Base-by-base conservation (phyloP, 371 early-diverging fungal genomes). In the Syncephalastrum sp. region DNA sequence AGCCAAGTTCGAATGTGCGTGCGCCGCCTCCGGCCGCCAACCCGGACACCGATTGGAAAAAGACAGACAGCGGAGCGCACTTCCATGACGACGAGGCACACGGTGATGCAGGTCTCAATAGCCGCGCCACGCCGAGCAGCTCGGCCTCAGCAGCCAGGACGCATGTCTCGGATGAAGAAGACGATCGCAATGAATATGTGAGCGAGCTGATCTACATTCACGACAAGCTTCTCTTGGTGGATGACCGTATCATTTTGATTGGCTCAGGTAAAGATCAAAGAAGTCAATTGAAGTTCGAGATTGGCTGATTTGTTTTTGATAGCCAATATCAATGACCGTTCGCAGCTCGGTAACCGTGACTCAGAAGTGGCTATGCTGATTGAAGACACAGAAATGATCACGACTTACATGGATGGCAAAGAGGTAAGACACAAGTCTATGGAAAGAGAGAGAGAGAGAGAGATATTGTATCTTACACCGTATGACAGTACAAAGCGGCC, bases 121-220 rank as follows among this genome's bases (percentile, higher is more conserved):
- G 47, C 47, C 14, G 24, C 47, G 1, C 25, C 47, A 15, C 42
- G 10, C 38, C 6, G 12, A 33, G 44, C 46, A 23, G 27, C 27
- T 27, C 23, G 6, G 24, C 53, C 10, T 38, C 17, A 52, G 15
- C 17, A 17, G 38, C 33, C 1, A 6, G 17, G 14, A 50, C 19
- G 3, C 16, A 24, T 25, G 58, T 47, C 19, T 29, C 38, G 8
- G 23, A 49, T 25, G 53, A 53, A 51, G 15, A 52, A n/a, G 75
- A 74, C 64, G 73, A 68, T 50, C 59, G 71, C 16, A 67, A 69
- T 33, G 65, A 73, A 53, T 82, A 83, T 67, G 89, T 91, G 0
- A 89, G 89, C 5, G 95, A 97, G 67, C 81, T 90, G 50, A 70
- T 95, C 42, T 96, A 97, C 66, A 85, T 96, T 48, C 97, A 97